Conservation (phyloP, 1,139 yeast species). For the Geotrichum klebahnii region DNA sequence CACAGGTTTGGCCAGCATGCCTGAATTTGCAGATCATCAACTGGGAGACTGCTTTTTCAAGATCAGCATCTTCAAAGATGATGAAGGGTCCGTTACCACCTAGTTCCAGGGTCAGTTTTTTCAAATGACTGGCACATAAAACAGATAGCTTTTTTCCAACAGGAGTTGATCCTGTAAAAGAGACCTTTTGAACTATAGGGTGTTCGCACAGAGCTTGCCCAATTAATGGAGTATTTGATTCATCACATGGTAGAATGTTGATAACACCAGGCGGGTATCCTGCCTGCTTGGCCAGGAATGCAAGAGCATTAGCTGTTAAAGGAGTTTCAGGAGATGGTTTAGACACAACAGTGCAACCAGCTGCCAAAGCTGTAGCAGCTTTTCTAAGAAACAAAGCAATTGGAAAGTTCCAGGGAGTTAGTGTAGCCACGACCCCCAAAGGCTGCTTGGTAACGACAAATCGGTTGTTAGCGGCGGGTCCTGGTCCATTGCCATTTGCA, state of each 20-base stretch:
- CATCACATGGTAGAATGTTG: conserved; percentile 69
- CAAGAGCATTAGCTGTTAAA: conserved; percentile 63
- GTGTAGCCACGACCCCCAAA: conserved; percentile 72
- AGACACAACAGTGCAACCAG: conserved; percentile 74
- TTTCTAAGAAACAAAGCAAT: conserved; percentile 79
- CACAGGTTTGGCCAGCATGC: conserved; percentile 79
- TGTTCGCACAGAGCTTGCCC: conserved; percentile 71
- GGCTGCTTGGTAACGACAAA: conserved; percentile 51
- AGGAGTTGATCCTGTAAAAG: conserved; percentile 78
- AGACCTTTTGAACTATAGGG: conserved; percentile 65
- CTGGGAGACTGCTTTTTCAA: conserved; percentile 52
- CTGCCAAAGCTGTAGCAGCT: conserved; percentile 75
- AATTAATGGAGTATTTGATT: conserved; percentile 59
- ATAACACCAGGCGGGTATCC: conserved; percentile 78
- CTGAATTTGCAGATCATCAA: conserved; percentile 40
- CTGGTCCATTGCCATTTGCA: conserved; percentile 63
- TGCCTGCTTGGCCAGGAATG: conserved; percentile 58
- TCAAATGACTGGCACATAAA: conserved; percentile 45
- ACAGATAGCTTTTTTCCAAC: conserved; percentile 68
- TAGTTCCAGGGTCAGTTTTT: conserved; percentile 70
- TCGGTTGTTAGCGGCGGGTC: conserved; percentile 57
- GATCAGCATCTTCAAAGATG: conserved; percentile 68
- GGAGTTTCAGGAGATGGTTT: conserved; percentile 83
- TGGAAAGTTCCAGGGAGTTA: conserved; percentile 87
- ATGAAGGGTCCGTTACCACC: conserved; percentile 87